phyloP scores from a whole-genome alignment of 768 basidiomycete genomes.

The Mycena albidolilacea region DNA sequence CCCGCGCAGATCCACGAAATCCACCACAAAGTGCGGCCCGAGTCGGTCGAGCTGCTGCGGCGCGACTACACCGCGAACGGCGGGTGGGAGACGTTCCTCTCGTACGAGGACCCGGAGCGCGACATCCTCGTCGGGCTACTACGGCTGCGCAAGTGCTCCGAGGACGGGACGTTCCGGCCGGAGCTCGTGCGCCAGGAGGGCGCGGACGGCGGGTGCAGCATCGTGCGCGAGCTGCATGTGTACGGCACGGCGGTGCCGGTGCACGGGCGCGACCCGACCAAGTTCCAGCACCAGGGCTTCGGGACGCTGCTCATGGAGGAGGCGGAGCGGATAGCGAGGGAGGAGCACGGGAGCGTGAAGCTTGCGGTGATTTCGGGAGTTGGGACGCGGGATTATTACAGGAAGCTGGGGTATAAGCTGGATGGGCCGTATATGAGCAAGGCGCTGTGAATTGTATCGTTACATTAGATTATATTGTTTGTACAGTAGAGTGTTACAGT shows the following conservation, averaged over 20 bases:
- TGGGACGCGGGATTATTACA: slow-evolving; percentile 97
- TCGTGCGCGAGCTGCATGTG: slow-evolving; percentile 96
- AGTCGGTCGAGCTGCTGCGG: slow-evolving; percentile 94
- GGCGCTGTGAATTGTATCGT: slow-evolving; percentile 17
- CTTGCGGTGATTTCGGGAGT: slow-evolving; percentile 97
- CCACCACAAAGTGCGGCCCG: slow-evolving; percentile 96
- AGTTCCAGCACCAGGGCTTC: slow-evolving; percentile 99
- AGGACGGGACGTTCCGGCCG: slow-evolving; percentile 96
- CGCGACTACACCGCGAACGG: slow-evolving; percentile 98
- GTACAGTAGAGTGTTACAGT: slow-evolving; percentile 6
- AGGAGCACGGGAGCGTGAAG: slow-evolving; percentile 97
- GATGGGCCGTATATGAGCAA: slow-evolving; percentile 99
- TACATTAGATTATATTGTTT: slow-evolving; percentile 32
- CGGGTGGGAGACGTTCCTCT: slow-evolving; percentile 99
- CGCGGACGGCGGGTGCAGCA: slow-evolving; percentile 86
- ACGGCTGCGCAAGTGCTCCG: slow-evolving; percentile 93
- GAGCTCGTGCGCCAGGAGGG: slow-evolving; percentile 84
- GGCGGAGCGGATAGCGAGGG: slow-evolving; percentile 96
- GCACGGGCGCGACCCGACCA: slow-evolving; percentile 96
- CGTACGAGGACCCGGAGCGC: slow-evolving; percentile 97
- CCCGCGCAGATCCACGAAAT: slow-evolving; percentile 93
- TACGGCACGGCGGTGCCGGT: slow-evolving; percentile 99
- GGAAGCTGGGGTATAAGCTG: slow-evolving; percentile 92
- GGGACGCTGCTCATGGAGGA: slow-evolving; percentile 99
- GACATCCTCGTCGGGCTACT: slow-evolving; percentile 97